phyloP scores from a whole-genome alignment of 768 basidiomycete genomes.

The Pulveroboletus sp. region DNA sequence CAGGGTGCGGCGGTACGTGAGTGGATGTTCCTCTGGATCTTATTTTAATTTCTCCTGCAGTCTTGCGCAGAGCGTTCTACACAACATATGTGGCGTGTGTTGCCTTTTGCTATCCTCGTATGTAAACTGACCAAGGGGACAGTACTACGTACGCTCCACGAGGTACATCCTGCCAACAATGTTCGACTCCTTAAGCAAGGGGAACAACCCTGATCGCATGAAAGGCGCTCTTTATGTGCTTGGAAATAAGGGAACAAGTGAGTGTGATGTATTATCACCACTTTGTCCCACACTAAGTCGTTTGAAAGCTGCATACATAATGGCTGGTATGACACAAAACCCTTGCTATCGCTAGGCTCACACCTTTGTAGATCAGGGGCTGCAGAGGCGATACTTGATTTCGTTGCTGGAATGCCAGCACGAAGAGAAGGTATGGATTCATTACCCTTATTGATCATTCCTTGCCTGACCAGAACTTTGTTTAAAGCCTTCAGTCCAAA shows the following conservation, averaged over 20 bases:
- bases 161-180: constrained; percentile 56
- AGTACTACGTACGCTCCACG: constrained; percentile 73
- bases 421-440: constrained; percentile 66
- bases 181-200: constrained; percentile 60
- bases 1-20: constrained; percentile 60
- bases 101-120: not conserved
- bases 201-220: constrained; percentile 87
- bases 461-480: constrained; percentile 47
- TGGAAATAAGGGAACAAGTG: constrained; percentile 67
- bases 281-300: constrained; percentile 4
- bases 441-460: constrained; percentile 6
- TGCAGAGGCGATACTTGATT: constrained; percentile 54
- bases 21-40: not conserved
- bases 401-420: constrained; percentile 72
- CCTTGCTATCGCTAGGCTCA: constrained; percentile 7
- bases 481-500: constrained; percentile 16
- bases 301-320: constrained; percentile 56
- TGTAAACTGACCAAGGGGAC: constrained; percentile 10
- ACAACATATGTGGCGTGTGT: constrained; percentile 61
- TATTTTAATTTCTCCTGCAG: constrained; percentile 31
- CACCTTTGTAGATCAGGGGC: constrained; percentile 44
- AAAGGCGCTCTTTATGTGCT: constrained; percentile 88
- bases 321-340: constrained; percentile 48
- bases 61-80: constrained; percentile 63
- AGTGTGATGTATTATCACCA: constrained; percentile 15